Conservation (phyloP, 192 early-diverging fungal genomes). For the Phycomyces blakesleeanus region DNA sequence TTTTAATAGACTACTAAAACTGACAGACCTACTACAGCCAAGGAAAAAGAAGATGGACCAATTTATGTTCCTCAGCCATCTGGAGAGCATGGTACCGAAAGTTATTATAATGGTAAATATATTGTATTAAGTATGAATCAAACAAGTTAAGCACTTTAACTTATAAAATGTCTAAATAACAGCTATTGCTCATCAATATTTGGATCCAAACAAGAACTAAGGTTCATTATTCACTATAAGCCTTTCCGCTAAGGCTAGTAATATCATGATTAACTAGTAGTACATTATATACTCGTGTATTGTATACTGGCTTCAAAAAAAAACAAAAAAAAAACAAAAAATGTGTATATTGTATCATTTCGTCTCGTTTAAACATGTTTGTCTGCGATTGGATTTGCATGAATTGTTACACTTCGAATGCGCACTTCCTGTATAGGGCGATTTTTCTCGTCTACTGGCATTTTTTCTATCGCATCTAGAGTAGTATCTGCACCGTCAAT, state of each 20-base stretch:
- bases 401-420: slow-evolving; percentile 76
- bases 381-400: slow-evolving; percentile 94
- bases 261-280: no score
- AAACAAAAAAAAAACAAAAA: no score
- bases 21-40: slow-evolving; percentile 42
- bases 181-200: not conserved
- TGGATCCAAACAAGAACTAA: not conserved
- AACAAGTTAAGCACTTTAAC: not conserved
- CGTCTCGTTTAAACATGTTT: slow-evolving; percentile 5
- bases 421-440: slow-evolving; percentile 75
- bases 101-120: not conserved
- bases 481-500: slow-evolving; percentile 83
- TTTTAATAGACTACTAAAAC: slow-evolving; percentile 47
- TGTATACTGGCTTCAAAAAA: no score
- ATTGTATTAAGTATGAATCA: no score
- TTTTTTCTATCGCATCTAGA: slow-evolving; percentile 80
- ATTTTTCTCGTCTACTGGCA: slow-evolving; percentile 81
- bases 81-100: not conserved
- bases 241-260: no score
- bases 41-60: slow-evolving; percentile 48
- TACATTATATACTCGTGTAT: no score
- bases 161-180: not conserved
- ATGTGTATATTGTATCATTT: no score
- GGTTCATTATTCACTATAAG: not conserved
- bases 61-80: not conserved